Evolutionary conservation across 371 early-diverging fungal genomes (phyloP), one percentile per base, ranked within the genome.

Genomic region (Chytridiales sp.): DNA sequence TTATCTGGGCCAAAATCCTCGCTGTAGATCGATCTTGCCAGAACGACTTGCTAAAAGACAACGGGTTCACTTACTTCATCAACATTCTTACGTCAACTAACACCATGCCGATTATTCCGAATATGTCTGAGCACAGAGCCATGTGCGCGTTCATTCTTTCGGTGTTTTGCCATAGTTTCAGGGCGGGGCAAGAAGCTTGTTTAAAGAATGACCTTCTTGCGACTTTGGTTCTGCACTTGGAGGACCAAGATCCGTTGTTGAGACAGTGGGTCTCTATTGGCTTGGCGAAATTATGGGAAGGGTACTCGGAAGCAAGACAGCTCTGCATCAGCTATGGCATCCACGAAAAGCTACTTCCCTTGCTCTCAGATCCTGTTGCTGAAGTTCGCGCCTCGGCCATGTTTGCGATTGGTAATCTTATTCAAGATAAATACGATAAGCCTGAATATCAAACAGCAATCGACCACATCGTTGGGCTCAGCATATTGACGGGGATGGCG

Each of bases 1-100:
- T 96, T 62, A 95, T 98, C 52, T 98, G 98, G 97, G 92, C 96
- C 15, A 87, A 94, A 59, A 87, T 98, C 47, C 75, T 95, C 34
- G 95, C 95, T 0, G 94, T 94, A 0, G 98, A 98, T 67, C 77
- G 80, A 26, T 84, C 87, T 9, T 91, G 93, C 71, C 93, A 91
- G 65, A 86, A 84, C 30, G 97, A 97, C 67, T 75, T 97, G 36
- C 74, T 94, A 48, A 95, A 94, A 71, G 92, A 92, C 70, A 88
- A 88, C 59, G 95, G 93, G 13, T 94, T 86, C 68, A 82, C 86
- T 21, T 97, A 97, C 70, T 97, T 97, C 77, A 84, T 95, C 59
- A 89, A 87, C 55, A 90, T 95, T 38, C 70, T 97, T 44, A 38
- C 70, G 11, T 83, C 86, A 2, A 82, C 82, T 56, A 85, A 87